phyloP scores from a whole-genome alignment of 768 basidiomycete genomes.

The Agrocybe chaxingu region DNA sequence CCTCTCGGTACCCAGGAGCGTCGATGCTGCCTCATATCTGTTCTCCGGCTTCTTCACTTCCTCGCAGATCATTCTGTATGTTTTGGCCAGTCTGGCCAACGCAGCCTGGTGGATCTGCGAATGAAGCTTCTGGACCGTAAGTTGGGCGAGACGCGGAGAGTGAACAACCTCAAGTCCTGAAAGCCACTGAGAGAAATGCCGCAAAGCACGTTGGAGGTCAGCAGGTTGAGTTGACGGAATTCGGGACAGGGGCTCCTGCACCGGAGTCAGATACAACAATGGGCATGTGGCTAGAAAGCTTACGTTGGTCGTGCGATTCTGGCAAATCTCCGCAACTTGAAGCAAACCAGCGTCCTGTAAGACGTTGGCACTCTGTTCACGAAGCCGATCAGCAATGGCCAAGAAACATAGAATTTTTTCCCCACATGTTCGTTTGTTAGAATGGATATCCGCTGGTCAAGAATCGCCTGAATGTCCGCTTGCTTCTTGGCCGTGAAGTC shows the following conservation, averaged over 20 bases:
- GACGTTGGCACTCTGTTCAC: constrained; percentile 42
- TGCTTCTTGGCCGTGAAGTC: constrained; percentile 66
- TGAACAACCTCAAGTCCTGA: constrained; percentile 78
- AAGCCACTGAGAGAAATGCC: constrained; percentile 80
- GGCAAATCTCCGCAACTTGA: constrained; percentile 41
- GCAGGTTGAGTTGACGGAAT: constrained; percentile 63
- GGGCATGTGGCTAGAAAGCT: constrained; percentile 12
- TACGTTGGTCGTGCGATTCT: constrained; percentile 37
- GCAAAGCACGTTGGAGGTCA: constrained; percentile 60
- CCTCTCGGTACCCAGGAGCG: constrained; percentile 76
- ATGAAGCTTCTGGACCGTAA: constrained; percentile 66
- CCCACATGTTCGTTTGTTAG: constrained; percentile 82
- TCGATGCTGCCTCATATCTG: constrained; percentile 88
- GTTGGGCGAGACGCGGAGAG: constrained; percentile 72
- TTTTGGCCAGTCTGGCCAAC: constrained; percentile 59
- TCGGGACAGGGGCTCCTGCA: constrained; percentile 69
- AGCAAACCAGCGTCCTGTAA: constrained; percentile 53
- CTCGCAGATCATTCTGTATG: constrained; percentile 74
- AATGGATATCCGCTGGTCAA: constrained; percentile 58
- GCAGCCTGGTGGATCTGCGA: constrained; percentile 74
- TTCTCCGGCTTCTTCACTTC: constrained; percentile 74
- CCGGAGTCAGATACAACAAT: not conserved
- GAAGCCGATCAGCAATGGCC: constrained; percentile 2
- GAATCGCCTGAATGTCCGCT: constrained; percentile 49
- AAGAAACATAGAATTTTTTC: constrained; percentile 22